These are phyloP conservation scores for Pseudogymnoascus sp. DNA, from an alignment of 2,329 filamentous ascomycete genomes.

Conservation along the genomic window DNA sequence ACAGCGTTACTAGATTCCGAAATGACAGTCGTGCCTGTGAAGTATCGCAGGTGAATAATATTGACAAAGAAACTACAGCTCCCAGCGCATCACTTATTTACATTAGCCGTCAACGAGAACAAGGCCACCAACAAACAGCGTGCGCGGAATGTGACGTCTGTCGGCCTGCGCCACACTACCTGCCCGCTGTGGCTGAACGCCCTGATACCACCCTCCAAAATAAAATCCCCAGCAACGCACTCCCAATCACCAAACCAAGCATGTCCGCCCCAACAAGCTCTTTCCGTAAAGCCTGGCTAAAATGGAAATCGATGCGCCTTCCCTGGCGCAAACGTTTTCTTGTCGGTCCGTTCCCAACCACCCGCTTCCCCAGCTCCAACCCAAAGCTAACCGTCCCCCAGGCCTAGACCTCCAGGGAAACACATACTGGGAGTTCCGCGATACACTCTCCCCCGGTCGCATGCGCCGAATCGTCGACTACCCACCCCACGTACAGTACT, in stretches of 20 bases:
- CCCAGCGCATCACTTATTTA: constrained; percentile 3
- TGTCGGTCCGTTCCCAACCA: constrained; percentile 40
- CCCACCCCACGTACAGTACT: constrained; percentile 46
- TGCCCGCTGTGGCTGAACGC: constrained; percentile 2
- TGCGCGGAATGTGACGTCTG: constrained; percentile 10
- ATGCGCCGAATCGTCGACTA: constrained; percentile 58
- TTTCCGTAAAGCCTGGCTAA: constrained; percentile 40
- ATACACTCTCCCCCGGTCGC: constrained; percentile 35
- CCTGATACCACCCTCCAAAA: neutral
- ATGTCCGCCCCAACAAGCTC: constrained; percentile 9
- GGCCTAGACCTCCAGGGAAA: constrained; percentile 59
- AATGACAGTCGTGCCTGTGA: constrained; percentile 2
- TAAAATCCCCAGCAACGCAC: neutral
- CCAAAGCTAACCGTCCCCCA: constrained; percentile 24
- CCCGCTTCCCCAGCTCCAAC: neutral
- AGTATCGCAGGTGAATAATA: neutral
- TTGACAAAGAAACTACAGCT: neutral
- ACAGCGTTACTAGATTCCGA: neutral
- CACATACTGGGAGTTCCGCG: constrained; percentile 62
- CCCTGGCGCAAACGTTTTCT: constrained; percentile 60
- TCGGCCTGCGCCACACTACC: neutral
- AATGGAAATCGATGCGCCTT: constrained; percentile 55
- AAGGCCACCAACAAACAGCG: neutral
- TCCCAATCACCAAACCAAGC: neutral
- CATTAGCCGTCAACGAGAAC: neutral